These are phyloP conservation scores for Moesziomyces parantarcticus DNA, from an alignment of 1,284 basidiomycete species.

Conservation along the genomic window DNA sequence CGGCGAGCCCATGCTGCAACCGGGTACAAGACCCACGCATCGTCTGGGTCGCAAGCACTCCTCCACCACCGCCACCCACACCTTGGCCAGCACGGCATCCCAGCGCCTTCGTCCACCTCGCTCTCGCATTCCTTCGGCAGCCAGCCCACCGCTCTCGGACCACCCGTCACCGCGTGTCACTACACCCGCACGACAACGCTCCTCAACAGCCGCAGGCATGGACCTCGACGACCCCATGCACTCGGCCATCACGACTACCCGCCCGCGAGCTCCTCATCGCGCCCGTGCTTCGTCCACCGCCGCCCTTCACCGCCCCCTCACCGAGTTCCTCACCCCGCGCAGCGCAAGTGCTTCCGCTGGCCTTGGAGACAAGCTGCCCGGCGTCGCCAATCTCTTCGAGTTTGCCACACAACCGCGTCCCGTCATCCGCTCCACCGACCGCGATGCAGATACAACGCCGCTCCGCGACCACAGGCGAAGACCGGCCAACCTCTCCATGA, in stretches of 20 bases:
- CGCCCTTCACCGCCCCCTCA: constrained; percentile 32
- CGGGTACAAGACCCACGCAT: constrained; percentile 36
- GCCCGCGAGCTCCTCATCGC: constrained; percentile 26
- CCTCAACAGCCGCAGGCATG: constrained; percentile 26
- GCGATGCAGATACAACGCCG: constrained; percentile 22
- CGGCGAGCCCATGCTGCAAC: constrained; percentile 37
- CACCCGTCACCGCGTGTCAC: constrained; percentile 14
- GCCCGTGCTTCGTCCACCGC: constrained; percentile 47
- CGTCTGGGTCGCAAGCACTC: constrained; percentile 29
- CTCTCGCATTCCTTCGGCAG: constrained; percentile 26
- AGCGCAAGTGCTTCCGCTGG: constrained; percentile 50
- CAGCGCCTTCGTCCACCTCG: constrained; percentile 15
- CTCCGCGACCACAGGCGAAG: constrained; percentile 38
- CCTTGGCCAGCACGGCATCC: constrained; percentile 23
- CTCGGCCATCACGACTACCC: constrained; percentile 4
- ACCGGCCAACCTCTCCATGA: constrained; percentile 33
- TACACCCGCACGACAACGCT: constrained; percentile 34
- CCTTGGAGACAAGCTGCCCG: constrained; percentile 41
- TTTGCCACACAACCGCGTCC: constrained; percentile 52
- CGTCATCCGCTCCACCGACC: constrained; percentile 25
- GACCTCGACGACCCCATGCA: constrained; percentile 19
- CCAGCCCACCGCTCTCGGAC: constrained; percentile 5
- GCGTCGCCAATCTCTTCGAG: constrained; percentile 51
- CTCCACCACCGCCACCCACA: constrained; percentile 27
- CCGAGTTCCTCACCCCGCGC: constrained; percentile 50